Evolutionary conservation across 2,329 filamentous ascomycete genomes (phyloP), one percentile per base, ranked within the genome.

Genomic region (Epichloe sp.): DNA sequence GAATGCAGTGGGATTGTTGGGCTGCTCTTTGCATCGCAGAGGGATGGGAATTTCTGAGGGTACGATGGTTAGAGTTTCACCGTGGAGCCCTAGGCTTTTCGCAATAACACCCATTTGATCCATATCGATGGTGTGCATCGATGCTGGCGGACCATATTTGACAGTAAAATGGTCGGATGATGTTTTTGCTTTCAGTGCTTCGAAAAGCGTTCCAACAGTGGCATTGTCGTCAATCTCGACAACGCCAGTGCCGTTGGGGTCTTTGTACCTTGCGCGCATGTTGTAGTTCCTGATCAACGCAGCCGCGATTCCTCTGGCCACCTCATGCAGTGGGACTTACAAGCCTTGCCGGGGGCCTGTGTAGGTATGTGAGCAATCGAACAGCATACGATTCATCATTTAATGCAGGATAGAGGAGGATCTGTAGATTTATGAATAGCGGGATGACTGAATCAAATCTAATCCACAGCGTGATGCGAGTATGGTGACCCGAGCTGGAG

Each of bases 131-230:
- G 80, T 72, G 61, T 83, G 81, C 23, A 87, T 83, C 4, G 63
- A 61, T 60, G 62, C 66, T 1, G 91, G 91, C 60, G 86, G 95
- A 37, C 88, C 88, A 68, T 85, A 88, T 72, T 93, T 95, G 55
- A 95, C 71, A 43, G 85, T 79, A 61, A 91, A 89, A 14, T 74
- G 72, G 6, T 73, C 60, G 15, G 91, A 73, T 4, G 78, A 78
- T 2, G 86, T 87, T 60, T 80, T 78, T 47, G 77, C 69, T 48
- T 74, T 74, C 59, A 90, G 81, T 47, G 78, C 71, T 4, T 73
- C 63, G 45, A 83, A 70, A 1, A 90, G 72, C 49, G 82, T 73
- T 46, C 69, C 70, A 44, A 88, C 75, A 3, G 80, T 85, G 49
- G 86, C 83, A 54, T 78, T 70, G 50, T 88, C 82, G 37, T 80